phyloP scores from a whole-genome alignment of 805 yeast species.

The Yamadazyma endophytica region DNA sequence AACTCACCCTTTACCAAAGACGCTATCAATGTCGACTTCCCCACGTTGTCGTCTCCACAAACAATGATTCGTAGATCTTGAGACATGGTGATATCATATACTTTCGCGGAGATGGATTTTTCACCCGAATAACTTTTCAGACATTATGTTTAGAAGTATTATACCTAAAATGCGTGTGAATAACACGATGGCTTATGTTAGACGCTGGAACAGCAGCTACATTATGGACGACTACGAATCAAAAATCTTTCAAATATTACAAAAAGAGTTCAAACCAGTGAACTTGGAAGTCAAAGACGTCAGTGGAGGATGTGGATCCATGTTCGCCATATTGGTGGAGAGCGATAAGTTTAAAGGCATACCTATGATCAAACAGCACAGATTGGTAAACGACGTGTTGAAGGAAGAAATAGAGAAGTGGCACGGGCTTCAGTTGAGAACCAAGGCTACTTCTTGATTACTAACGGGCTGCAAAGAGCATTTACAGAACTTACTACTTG shows the following conservation, averaged over 20 bases:
- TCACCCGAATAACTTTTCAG: neutral
- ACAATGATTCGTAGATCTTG: slow-evolving; percentile 67
- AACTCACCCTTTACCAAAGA: slow-evolving; percentile 78
- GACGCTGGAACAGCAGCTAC: slow-evolving; percentile 10
- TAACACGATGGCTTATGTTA: neutral
- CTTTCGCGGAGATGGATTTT: slow-evolving; percentile 1
- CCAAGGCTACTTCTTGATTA: slow-evolving; percentile 41
- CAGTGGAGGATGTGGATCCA: slow-evolving; percentile 95
- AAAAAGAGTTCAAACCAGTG: slow-evolving; percentile 55
- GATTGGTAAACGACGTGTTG: slow-evolving; percentile 76
- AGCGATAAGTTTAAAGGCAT: slow-evolving; percentile 74
- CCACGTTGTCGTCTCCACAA: slow-evolving; percentile 93
- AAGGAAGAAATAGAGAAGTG: slow-evolving; percentile 84
- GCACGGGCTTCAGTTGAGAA: slow-evolving; percentile 91
- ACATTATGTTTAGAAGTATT: slow-evolving; percentile 1
- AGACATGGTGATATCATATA: slow-evolving; percentile 5
- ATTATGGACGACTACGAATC: slow-evolving; percentile 62
- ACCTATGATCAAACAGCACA: slow-evolving; percentile 85
- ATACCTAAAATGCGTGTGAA: neutral
- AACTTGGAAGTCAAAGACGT: slow-evolving; percentile 71
- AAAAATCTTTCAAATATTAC: slow-evolving; percentile 54
- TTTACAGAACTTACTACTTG: no score
- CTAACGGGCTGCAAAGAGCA: no score
- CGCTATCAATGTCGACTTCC: slow-evolving; percentile 75
- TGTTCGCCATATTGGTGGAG: slow-evolving; percentile 84